Conservation (phyloP, 768 basidiomycete genomes). For the Auricularia heimuer region DNA sequence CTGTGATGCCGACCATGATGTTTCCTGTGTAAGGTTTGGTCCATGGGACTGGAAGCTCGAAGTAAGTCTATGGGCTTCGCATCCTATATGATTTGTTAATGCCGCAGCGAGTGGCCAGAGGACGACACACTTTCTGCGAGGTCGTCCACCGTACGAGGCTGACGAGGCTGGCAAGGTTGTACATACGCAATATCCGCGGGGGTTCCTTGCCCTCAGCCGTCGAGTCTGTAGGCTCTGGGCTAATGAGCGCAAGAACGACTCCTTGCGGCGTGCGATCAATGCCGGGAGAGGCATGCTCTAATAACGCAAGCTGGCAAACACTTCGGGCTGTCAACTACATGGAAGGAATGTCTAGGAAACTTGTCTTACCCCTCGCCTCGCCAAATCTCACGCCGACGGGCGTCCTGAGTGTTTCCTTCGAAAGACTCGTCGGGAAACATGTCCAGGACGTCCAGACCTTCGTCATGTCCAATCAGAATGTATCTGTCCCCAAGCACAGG, state of each 20-base stretch:
- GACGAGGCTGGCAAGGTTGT: conserved; percentile 64
- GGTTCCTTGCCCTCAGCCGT: conserved; percentile 34
- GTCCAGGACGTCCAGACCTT: conserved; percentile 72
- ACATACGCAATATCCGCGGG: conserved; percentile 61
- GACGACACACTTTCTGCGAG: conserved; percentile 47
- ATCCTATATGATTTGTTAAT: conserved; percentile 30
- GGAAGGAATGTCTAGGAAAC: background rate
- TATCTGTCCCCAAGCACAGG: conserved; percentile 56
- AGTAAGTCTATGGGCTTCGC: conserved; percentile 51
- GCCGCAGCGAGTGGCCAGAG: too few relatives aligned
- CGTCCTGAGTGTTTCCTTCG: conserved; percentile 49
- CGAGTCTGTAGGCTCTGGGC: conserved; percentile 42
- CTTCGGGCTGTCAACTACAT: conserved; percentile 26
- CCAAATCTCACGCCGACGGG: conserved; percentile 60
- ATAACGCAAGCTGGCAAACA: conserved; percentile 65
- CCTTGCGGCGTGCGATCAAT: conserved; percentile 48
- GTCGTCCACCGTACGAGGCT: conserved; percentile 69
- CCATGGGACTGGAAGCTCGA: conserved; percentile 4
- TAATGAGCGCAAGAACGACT: conserved; percentile 67
- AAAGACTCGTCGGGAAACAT: conserved; percentile 70
- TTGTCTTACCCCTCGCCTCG: conserved; percentile 57
- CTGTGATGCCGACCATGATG: conserved; percentile 44
- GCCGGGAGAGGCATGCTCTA: conserved; percentile 54
- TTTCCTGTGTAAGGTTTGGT: conserved; percentile 32
- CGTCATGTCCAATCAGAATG: conserved; percentile 70